Percentiles rank a stretch among this genome's conserved stretches.
These are phyloP conservation scores for Nothomitra cinnamomea DNA, from an alignment of 2,329 filamentous ascomycete genomes.

Conservation along the genomic window DNA sequence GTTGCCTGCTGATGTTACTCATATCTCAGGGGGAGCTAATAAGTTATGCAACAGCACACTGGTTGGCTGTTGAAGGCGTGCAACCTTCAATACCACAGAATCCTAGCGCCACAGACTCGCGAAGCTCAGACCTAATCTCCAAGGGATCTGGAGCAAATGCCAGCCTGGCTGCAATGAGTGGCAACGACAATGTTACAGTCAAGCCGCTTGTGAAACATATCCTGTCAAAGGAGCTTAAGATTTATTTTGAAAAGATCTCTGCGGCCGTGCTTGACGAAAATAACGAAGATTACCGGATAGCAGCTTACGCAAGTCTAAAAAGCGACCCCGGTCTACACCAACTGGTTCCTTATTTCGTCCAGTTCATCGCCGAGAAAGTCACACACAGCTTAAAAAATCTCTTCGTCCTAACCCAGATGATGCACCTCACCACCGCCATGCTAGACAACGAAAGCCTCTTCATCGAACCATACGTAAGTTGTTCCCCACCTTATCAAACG, in stretches of 20 bases:
- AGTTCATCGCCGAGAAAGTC: slow-evolving; percentile 89
- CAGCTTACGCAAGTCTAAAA: slow-evolving; percentile 68
- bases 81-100: slow-evolving; percentile 95
- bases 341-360: slow-evolving; percentile 87
- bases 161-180: slow-evolving; percentile 65
- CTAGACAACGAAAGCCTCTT: slow-evolving; percentile 72
- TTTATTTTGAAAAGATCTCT: slow-evolving; percentile 95
- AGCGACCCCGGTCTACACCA: slow-evolving; percentile 90
- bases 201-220: slow-evolving; percentile 92
- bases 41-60: slow-evolving; percentile 48
- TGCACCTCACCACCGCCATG: slow-evolving; percentile 73
- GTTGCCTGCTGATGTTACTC: slow-evolving; percentile 11
- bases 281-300: slow-evolving; percentile 70
- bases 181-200: slow-evolving; percentile 66
- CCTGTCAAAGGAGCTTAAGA: slow-evolving; percentile 83
- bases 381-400: slow-evolving; percentile 84
- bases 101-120: slow-evolving; percentile 68
- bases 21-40: neutral
- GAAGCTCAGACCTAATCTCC: slow-evolving; percentile 69
- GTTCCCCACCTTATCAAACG: slow-evolving; percentile 36
- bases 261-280: slow-evolving; percentile 74
- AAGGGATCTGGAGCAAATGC: slow-evolving; percentile 83
- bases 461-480: slow-evolving; percentile 44
- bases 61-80: slow-evolving; percentile 93
- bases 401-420: slow-evolving; percentile 79